Percentiles rank a stretch among this genome's conserved stretches.
Evolutionary conservation across 352 stramenopile genomes (phyloP).

Genomic region (Paralagenidium karlingii): DNA sequence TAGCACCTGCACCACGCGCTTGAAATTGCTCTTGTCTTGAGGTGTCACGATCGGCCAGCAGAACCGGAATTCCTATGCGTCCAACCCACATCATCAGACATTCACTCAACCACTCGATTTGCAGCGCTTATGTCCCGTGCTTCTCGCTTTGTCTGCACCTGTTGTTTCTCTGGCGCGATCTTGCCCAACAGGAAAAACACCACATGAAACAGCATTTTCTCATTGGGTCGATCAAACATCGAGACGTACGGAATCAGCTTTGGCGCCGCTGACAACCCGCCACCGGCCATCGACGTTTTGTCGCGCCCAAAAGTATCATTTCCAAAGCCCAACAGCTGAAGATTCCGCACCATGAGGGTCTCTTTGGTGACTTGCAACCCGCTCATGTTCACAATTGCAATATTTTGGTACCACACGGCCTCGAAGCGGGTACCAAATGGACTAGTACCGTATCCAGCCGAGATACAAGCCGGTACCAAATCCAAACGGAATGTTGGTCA

Average conservation of each 20-base stretch:
- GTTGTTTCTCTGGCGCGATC: constrained; percentile 6
- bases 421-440: too few species aligned
- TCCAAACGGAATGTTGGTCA: constrained; percentile 20
- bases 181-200: constrained; percentile 32
- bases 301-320: too few species aligned
- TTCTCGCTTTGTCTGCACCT: constrained; percentile 4
- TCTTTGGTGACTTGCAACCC: constrained; percentile 16
- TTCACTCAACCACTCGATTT: not conserved
- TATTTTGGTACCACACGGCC: too few species aligned
- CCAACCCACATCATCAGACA: not conserved
- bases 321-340: constrained; percentile 23
- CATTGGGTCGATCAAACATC: constrained; percentile 40
- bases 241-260: constrained; percentile 9
- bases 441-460: constrained; percentile 3
- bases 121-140: not conserved
- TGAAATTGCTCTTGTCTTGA: constrained; percentile 49
- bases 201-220: constrained; percentile 31
- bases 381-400: not conserved
- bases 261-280: not conserved
- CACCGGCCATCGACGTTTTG: not conserved
- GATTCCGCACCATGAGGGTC: constrained; percentile 27
- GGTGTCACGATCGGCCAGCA: constrained; percentile 40
- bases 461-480: constrained; percentile 10
- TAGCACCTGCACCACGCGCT: constrained; percentile 35
- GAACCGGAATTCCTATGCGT: constrained; percentile 25